Percentiles rank a stretch among this genome's conserved stretches.
phyloP scores from a whole-genome alignment of 1,284 basidiomycete species.

The Irpex sp. region DNA sequence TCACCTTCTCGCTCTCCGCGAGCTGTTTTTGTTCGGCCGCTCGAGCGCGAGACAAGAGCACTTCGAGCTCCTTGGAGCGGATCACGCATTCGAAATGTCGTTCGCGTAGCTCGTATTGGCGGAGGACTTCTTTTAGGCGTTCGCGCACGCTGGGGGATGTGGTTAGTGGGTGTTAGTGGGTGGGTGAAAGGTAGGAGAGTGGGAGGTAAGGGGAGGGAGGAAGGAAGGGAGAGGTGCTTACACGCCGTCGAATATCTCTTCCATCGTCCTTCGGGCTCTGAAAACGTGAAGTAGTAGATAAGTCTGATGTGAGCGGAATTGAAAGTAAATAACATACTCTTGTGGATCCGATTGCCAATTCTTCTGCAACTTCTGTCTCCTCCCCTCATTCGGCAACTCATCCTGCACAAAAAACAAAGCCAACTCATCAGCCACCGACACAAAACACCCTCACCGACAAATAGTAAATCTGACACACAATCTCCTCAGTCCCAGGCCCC shows the following conservation, averaged over 20 bases:
- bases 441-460: neutral
- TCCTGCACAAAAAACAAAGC: conserved; percentile 26
- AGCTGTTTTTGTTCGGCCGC: conserved; percentile 81
- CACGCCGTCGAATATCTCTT: conserved; percentile 80
- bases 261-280: conserved; percentile 68
- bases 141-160: conserved; percentile 58
- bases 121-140: conserved; percentile 77
- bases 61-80: conserved; percentile 83
- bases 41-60: conserved; percentile 75
- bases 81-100: conserved; percentile 86
- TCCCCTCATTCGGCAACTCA: conserved; percentile 42
- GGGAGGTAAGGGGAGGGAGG: neutral
- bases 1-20: conserved; percentile 64
- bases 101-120: conserved; percentile 82
- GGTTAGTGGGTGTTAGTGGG: neutral
- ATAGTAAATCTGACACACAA: conserved; percentile 40
- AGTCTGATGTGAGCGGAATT: too few species aligned
- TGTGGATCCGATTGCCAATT: conserved; percentile 69
- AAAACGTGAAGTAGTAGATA: too few species aligned
- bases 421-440: neutral
- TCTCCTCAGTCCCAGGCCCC: conserved; percentile 53
- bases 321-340: too few species aligned
- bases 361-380: conserved; percentile 67
- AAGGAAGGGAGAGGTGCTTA: conserved; percentile 34
- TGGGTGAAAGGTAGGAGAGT: neutral